phyloP scores from a whole-genome alignment of 2,329 filamentous ascomycete genomes.

The Exophiala mesophila region DNA sequence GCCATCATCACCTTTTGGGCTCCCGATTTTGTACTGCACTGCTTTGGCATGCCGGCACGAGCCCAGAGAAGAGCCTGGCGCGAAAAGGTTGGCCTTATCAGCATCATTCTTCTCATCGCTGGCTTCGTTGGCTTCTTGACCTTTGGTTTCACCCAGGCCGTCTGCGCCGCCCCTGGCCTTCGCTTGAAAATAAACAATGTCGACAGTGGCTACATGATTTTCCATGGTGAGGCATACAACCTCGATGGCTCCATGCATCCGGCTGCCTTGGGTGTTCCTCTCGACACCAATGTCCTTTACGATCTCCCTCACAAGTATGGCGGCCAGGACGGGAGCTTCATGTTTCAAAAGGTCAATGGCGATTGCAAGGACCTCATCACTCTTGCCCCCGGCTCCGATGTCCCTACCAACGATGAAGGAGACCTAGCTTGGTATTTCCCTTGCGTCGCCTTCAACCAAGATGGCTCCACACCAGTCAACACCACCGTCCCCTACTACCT shows the following conservation, averaged over 20 bases:
- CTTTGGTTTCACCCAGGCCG: constrained; percentile 87
- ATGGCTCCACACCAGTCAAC: constrained; percentile 78
- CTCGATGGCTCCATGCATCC: constrained; percentile 73
- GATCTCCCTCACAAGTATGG: constrained; percentile 76
- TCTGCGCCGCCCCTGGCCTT: constrained; percentile 68
- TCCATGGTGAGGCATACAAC: constrained; percentile 88
- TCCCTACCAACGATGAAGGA: constrained; percentile 67
- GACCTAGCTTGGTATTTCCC: constrained; percentile 97
- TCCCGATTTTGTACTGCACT: constrained; percentile 75
- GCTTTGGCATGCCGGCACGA: constrained; percentile 78
- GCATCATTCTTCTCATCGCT: constrained; percentile 85
- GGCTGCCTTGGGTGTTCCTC: constrained; percentile 69
- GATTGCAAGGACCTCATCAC: constrained; percentile 91
- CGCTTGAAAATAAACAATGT: constrained; percentile 82
- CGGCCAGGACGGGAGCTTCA: constrained; percentile 89
- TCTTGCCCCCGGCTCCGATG: constrained; percentile 62
- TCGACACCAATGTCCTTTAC: constrained; percentile 73
- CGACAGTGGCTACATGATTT: constrained; percentile 81
- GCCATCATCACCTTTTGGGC: constrained; percentile 91
- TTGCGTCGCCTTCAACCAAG: constrained; percentile 85
- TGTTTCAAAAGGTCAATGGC: constrained; percentile 98
- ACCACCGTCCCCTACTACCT: constrained; percentile 67
- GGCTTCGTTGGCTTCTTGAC: constrained; percentile 89
- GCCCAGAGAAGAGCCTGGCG: constrained; percentile 91
- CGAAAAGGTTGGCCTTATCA: constrained; percentile 96